Evolutionary conservation across 257 asterid genomes (phyloP), one percentile per base, ranked within the genome.

Genomic region (Solanum chmielewskii): DNA sequence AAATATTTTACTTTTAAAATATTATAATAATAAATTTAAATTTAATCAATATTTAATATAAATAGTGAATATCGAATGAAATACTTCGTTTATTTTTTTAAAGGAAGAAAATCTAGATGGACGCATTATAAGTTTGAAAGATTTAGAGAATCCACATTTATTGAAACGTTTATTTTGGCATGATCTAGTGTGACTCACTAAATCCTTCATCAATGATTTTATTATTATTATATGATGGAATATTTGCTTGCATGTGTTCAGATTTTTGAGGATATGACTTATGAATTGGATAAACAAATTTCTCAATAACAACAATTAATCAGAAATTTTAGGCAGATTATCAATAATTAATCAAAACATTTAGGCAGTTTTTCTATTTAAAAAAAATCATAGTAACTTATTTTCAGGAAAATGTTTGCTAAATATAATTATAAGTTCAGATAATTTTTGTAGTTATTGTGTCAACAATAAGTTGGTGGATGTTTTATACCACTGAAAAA

Each of bases 211-310:
- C 78, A n/a, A 45, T 73, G 33, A 23, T 80, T 29, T 74, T 37
- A 29, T 47, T 52, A 9, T 16, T 5, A 16, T 47, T 49, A 80
- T 49, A 47, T 80, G 44, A 29, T 47, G 69, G 87, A 59, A 87
- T 83, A 87, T 87, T 78, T 87, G 87, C 87, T 87, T 45, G 66
- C 87, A 87, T 87, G 87, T 87, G 89, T 71, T 82, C 37, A 83
- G 77, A 70, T 83, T 87, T 83, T 52, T 44, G 60, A n/a, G 78
- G 59, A 87, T 87, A 70, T 83, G 62, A 59, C 47, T 64, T 66
- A 47, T 44, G 83, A 20, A 37, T 41, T 3, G 25, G 62, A 77
- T 25, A 77, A n/a, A 11, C n/a, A 70, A 14, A 25, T 86, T 15
- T 74, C 47, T 59, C 15, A 52, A 84, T 14, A 9, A 23, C 84